Conservation (phyloP, 208 protist species). For the Trypanosoma platydactyli region DNA sequence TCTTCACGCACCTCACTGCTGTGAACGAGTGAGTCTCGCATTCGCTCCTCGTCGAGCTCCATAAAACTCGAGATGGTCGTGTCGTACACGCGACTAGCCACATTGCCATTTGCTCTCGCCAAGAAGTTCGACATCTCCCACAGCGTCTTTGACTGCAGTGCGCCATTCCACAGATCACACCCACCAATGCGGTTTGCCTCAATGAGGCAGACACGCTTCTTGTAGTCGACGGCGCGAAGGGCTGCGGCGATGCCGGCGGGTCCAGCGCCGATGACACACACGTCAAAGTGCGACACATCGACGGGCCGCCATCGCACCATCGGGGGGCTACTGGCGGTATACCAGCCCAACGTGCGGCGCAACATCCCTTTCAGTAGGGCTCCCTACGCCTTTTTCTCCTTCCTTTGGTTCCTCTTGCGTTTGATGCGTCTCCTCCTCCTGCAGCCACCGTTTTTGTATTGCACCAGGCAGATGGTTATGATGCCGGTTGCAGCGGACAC, state of each 20-base stretch:
- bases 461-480: no score
- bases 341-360: neutral
- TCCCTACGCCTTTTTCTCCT: neutral
- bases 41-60: conserved; percentile 53
- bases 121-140: conserved; percentile 74
- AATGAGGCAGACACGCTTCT: conserved; percentile 75
- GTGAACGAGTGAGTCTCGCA: conserved; percentile 44
- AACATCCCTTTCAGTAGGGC: conserved; percentile 1
- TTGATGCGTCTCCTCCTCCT: no score
- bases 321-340: neutral
- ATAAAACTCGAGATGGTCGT: conserved; percentile 40
- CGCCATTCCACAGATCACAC: conserved; percentile 75
- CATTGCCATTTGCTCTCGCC: conserved; percentile 38
- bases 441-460: no score
- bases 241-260: conserved; percentile 76
- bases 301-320: conserved; percentile 28
- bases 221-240: conserved; percentile 67
- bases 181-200: conserved; percentile 66
- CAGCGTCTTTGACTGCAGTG: conserved; percentile 81
- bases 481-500: no score
- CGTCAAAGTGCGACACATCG: conserved; percentile 51
- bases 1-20: conserved; percentile 51
- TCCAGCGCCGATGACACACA: conserved; percentile 80
- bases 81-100: conserved; percentile 52
- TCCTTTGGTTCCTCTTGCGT: neutral